phyloP scores from a whole-genome alignment of 345 rosid genomes.

The Isatis tinctoria region DNA sequence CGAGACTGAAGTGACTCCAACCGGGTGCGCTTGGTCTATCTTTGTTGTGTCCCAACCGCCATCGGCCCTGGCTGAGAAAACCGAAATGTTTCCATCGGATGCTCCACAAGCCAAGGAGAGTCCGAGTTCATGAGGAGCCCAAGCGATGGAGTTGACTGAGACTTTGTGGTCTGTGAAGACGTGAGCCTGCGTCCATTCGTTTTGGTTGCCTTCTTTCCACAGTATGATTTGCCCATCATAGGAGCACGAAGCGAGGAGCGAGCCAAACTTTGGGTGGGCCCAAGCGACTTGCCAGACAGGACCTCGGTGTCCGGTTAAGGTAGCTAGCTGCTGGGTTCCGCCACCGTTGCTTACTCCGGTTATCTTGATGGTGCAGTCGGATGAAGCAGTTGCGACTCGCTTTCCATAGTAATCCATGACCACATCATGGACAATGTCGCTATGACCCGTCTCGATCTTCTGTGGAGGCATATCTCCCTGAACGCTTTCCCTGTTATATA shows the following conservation, averaged over 20 bases:
- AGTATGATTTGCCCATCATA: slow-evolving; percentile 64
- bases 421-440: slow-evolving; percentile 53
- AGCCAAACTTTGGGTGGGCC: slow-evolving; percentile 67
- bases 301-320: slow-evolving; percentile 54
- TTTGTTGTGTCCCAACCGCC: slow-evolving; percentile 57
- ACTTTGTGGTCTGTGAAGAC: slow-evolving; percentile 56
- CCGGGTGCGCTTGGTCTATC: slow-evolving; percentile 67
- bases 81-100: slow-evolving; percentile 61
- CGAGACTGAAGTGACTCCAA: slow-evolving; percentile 61
- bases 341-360: slow-evolving; percentile 43
- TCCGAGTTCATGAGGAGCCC: slow-evolving; percentile 71
- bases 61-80: slow-evolving; percentile 51
- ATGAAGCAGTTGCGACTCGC: slow-evolving; percentile 57
- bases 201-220: slow-evolving; percentile 64
- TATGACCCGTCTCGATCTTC: slow-evolving; percentile 59
- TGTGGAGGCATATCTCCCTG: slow-evolving; percentile 47
- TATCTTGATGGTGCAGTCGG: slow-evolving; percentile 52
- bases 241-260: slow-evolving; percentile 60
- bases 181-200: slow-evolving; percentile 54
- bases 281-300: slow-evolving; percentile 68
- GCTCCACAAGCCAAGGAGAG: slow-evolving; percentile 68
- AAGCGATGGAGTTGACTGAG: slow-evolving; percentile 62
- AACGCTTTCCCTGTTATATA: not conserved
- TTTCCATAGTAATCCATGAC: slow-evolving; percentile 68
- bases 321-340: slow-evolving; percentile 49